Evolutionary conservation across 2,329 filamentous ascomycete species (phyloP).

Genomic region (Sarocladium kiliense): DNA sequence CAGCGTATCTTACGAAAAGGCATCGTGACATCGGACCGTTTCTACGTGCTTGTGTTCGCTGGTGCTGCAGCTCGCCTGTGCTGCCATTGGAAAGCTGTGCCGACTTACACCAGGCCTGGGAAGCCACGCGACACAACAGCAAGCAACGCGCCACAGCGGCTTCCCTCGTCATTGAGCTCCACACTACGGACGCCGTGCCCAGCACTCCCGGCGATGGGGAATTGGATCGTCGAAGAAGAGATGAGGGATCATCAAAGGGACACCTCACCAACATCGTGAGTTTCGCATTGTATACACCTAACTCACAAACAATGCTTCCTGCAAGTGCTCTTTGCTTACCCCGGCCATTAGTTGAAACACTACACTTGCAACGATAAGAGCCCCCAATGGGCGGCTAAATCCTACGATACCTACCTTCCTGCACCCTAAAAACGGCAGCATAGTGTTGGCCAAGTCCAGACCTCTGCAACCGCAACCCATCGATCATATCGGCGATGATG

Average conservation of each 20-base stretch:
- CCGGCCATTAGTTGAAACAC: too few species aligned
- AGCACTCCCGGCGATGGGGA: neutral
- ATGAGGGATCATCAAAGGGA: neutral
- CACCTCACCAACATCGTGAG: neutral
- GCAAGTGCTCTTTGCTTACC: neutral
- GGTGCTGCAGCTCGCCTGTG: conserved; percentile 2
- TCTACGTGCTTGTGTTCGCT: neutral
- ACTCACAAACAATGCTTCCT: neutral
- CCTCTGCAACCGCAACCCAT: neutral
- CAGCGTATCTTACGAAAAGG: too few species aligned
- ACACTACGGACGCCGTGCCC: neutral
- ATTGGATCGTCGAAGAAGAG: neutral
- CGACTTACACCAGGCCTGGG: neutral
- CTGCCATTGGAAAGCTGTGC: conserved; percentile 1
- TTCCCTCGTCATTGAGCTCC: conserved; percentile 3
- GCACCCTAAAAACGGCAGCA: neutral
- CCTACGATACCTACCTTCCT: neutral
- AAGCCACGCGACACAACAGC: conserved; percentile 2
- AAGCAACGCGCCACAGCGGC: neutral
- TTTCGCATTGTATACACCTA: neutral
- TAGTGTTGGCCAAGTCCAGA: neutral
- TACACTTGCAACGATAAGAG: neutral
- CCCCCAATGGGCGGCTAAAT: neutral
- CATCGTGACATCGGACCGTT: conserved; percentile 4
- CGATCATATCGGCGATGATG: neutral